Conservation (phyloP, 495 filamentous ascomycete genomes). For the Cladorrhinum samala region DNA sequence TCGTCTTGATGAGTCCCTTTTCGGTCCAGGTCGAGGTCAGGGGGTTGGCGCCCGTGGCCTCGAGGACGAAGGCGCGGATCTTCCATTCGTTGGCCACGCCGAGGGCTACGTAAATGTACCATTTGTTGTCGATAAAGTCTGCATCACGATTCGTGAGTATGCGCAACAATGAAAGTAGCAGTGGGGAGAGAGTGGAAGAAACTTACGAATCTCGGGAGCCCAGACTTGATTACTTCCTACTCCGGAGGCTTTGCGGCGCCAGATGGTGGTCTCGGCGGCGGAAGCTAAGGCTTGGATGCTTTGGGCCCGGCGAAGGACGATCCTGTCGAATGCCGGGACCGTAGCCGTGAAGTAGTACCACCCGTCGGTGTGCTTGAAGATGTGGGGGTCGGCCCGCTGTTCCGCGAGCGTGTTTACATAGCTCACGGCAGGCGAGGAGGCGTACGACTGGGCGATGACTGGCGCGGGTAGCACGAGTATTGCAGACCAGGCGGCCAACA, state of each 20-base stretch:
- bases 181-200: not conserved
- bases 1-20: slow-evolving; percentile 22
- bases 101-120: slow-evolving; percentile 42
- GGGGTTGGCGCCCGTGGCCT: slow-evolving; percentile 20
- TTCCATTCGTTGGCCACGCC: slow-evolving; percentile 23
- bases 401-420: slow-evolving; percentile 21
- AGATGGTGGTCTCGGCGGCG: slow-evolving; percentile 28
- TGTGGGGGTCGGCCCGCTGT: slow-evolving; percentile 26
- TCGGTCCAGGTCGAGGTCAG: slow-evolving; percentile 20
- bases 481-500: not conserved
- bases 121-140: slow-evolving; percentile 39
- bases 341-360: slow-evolving; percentile 47
- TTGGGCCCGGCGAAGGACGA: slow-evolving; percentile 43
- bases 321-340: slow-evolving; percentile 42
- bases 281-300: slow-evolving; percentile 45
- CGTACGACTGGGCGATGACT: not conserved
- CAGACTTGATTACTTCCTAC: slow-evolving; percentile 50
- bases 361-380: slow-evolving; percentile 41
- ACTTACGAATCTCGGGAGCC: slow-evolving; percentile 47
- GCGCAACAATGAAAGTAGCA: not conserved
- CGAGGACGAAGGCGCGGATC: slow-evolving; percentile 27
- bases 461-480: not conserved
- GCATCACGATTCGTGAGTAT: no score
- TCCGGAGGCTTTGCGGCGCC: slow-evolving; percentile 33
- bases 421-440: slow-evolving; percentile 13